Conservation (phyloP, 495 filamentous ascomycete genomes). For the Geopyxis carbonaria region DNA sequence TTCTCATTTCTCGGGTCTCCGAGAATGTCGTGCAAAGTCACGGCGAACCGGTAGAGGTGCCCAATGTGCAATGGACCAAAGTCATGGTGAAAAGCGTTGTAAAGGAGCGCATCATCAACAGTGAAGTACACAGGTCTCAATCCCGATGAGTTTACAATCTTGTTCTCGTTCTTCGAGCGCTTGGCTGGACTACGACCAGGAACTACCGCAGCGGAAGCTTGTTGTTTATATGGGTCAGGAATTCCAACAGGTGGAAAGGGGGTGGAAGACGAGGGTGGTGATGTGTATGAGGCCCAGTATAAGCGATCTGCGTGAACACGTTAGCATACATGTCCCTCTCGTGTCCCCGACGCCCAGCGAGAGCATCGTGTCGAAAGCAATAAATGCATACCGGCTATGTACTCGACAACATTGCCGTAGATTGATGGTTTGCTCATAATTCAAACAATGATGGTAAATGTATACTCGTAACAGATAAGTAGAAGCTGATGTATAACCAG, state of each 20-base stretch:
- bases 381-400: constrained; percentile 46
- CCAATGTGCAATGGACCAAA: constrained; percentile 96
- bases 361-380: background rate
- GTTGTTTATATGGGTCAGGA: constrained; percentile 33
- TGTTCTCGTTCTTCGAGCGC: constrained; percentile 36
- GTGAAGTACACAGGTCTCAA: constrained; percentile 79
- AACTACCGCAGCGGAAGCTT: constrained; percentile 65
- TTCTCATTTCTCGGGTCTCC: constrained; percentile 71
- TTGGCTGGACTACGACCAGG: constrained; percentile 47
- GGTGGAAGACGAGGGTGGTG: constrained; percentile 59
- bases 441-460: too few species aligned
- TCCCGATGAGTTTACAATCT: constrained; percentile 26
- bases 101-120: constrained; percentile 77
- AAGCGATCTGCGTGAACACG: constrained; percentile 46
- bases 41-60: constrained; percentile 87
- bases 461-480: too few species aligned
- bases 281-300: constrained; percentile 83
- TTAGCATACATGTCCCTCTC: too few species aligned
- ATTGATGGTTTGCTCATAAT: constrained; percentile 6
- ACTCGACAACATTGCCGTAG: constrained; percentile 60
- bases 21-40: constrained; percentile 85
- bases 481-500: too few species aligned
- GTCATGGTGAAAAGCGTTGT: constrained; percentile 97
- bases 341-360: too few species aligned
- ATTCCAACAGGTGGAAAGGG: constrained; percentile 67